These are phyloP conservation scores for Calonectria hawksworthii DNA, from an alignment of 2,329 filamentous ascomycete species.

Conservation along the genomic window DNA sequence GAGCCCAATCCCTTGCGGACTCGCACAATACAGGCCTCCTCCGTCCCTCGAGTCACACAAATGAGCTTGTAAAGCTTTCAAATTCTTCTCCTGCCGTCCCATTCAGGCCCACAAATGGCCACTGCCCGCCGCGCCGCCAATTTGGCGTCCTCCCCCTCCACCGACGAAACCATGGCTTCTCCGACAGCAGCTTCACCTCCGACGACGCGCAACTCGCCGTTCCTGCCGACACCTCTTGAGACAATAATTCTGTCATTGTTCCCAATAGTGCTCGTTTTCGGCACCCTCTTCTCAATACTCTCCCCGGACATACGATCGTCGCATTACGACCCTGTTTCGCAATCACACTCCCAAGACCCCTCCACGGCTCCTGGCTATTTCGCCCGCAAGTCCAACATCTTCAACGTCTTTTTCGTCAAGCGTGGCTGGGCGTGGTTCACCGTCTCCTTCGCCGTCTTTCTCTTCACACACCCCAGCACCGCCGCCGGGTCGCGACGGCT, in stretches of 20 bases:
- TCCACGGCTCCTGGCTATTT: slow-evolving; percentile 84
- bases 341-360: slow-evolving; percentile 73
- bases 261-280: slow-evolving; percentile 83
- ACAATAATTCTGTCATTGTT: slow-evolving; percentile 76
- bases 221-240: slow-evolving; percentile 79
- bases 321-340: slow-evolving; percentile 72
- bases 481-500: slow-evolving; percentile 54
- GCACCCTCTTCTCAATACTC: slow-evolving; percentile 83
- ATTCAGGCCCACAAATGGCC: slow-evolving; percentile 38
- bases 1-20: slow-evolving; percentile 18
- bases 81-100: neutral
- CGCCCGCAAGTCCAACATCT: slow-evolving; percentile 90
- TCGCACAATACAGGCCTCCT: slow-evolving; percentile 5
- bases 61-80: neutral
- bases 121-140: slow-evolving; percentile 45
- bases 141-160: slow-evolving; percentile 28
- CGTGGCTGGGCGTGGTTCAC: slow-evolving; percentile 95
- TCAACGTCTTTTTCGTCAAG: slow-evolving; percentile 96
- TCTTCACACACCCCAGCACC: slow-evolving; percentile 75
- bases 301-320: slow-evolving; percentile 78
- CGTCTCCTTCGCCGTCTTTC: slow-evolving; percentile 77
- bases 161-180: slow-evolving; percentile 32
- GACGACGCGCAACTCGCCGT: slow-evolving; percentile 64
- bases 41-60: neutral
- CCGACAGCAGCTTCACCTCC: slow-evolving; percentile 32